A percentile compares a stretch with the other conserved stretches of the same genome.
Evolutionary conservation across 192 early-diverging fungal species (phyloP).

Genomic region (Allomyces macrogynus): DNA sequence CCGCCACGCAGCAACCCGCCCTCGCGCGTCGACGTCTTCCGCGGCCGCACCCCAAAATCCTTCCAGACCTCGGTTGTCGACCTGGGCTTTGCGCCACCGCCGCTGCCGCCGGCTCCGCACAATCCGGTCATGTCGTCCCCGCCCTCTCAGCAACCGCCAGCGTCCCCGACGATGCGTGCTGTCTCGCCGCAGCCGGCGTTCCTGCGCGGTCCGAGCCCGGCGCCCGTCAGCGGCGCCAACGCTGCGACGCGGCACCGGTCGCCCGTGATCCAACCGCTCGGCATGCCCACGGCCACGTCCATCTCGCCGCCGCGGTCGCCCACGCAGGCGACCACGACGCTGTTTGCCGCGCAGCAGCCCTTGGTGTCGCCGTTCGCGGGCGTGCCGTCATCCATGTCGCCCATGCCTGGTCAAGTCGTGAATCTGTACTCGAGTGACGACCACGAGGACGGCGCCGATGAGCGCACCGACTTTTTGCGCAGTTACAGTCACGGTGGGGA

Average conservation of each 20-base stretch:
- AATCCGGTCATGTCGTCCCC: background rate
- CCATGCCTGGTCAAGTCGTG: background rate
- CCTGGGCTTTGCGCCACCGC: background rate
- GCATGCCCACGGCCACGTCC: background rate
- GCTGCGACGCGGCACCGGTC: background rate
- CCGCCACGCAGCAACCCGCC: no score
- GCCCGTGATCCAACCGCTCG: background rate
- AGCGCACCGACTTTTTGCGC: background rate
- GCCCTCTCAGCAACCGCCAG: background rate
- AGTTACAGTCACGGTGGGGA: background rate
- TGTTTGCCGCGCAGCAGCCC: background rate
- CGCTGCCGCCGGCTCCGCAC: background rate
- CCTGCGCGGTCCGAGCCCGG: background rate
- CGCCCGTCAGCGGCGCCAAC: background rate
- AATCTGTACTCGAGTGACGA: background rate
- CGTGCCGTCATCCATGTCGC: background rate
- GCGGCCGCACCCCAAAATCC: background rate
- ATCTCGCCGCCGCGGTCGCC: background rate
- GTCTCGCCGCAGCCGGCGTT: background rate
- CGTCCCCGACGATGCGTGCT: background rate
- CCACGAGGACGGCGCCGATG: background rate
- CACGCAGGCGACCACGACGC: background rate
- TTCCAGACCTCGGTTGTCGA: background rate
- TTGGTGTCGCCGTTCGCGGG: background rate
- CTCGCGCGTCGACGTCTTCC: background rate